These are phyloP conservation scores for Mycosarcoma mackinlayi DNA, from an alignment of 1,284 basidiomycete species.

Conservation along the genomic window DNA sequence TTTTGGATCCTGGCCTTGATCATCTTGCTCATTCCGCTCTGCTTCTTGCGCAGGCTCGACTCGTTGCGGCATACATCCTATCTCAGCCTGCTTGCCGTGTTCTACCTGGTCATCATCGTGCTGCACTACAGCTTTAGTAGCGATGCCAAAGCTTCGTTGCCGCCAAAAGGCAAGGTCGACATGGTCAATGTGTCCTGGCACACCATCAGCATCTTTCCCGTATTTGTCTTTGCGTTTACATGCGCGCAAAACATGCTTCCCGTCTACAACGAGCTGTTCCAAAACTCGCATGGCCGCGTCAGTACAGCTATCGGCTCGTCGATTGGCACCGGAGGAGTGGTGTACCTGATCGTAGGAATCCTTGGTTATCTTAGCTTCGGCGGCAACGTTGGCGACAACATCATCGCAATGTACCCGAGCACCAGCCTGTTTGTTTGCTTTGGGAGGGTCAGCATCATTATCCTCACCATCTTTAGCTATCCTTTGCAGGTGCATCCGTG, in stretches of 20 bases:
- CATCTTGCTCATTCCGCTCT: slow-evolving; percentile 84
- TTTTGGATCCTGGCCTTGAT: slow-evolving; percentile 87
- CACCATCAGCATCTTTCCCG: slow-evolving; percentile 81
- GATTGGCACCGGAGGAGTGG: slow-evolving; percentile 74
- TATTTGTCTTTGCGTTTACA: slow-evolving; percentile 85
- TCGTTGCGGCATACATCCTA: slow-evolving; percentile 80
- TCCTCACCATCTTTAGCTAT: slow-evolving; percentile 75
- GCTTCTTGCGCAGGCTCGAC: slow-evolving; percentile 83
- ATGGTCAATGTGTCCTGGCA: slow-evolving; percentile 73
- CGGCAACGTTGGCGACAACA: slow-evolving; percentile 72
- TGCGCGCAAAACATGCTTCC: slow-evolving; percentile 71
- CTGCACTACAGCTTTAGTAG: slow-evolving; percentile 57
- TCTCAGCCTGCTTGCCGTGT: slow-evolving; percentile 83
- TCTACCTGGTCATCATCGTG: slow-evolving; percentile 69
- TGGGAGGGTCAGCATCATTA: slow-evolving; percentile 90
- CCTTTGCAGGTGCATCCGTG: slow-evolving; percentile 81
- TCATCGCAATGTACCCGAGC: slow-evolving; percentile 77
- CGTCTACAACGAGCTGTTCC: slow-evolving; percentile 89
- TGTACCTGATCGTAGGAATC: slow-evolving; percentile 65
- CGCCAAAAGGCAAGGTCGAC: slow-evolving; percentile 52
- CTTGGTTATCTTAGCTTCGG: slow-evolving; percentile 98
- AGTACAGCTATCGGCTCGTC: slow-evolving; percentile 86
- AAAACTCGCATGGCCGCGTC: slow-evolving; percentile 83
- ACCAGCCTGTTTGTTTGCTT: slow-evolving; percentile 90
- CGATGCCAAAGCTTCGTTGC: slow-evolving; percentile 42